phyloP scores from a whole-genome alignment of 805 yeast genomes.

The Starmerella vitae region DNA sequence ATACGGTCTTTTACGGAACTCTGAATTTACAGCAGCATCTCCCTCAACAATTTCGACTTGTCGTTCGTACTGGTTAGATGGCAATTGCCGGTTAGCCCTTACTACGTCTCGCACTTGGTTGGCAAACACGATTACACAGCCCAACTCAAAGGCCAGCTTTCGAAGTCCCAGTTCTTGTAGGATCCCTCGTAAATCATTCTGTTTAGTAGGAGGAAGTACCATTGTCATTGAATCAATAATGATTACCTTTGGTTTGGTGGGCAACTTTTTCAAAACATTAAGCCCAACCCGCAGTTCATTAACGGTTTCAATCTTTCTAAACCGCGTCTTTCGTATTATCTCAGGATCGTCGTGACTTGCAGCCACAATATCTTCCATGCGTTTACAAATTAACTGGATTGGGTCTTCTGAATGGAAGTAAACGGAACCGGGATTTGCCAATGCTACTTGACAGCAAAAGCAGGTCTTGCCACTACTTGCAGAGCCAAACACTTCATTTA shows the following conservation, averaged over 20 bases:
- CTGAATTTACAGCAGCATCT: constrained; percentile 1
- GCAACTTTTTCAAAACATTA: neutral
- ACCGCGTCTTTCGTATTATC: neutral
- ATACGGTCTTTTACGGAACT: constrained; percentile 5
- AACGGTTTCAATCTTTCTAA: constrained; percentile 1
- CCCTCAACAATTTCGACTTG: constrained; percentile 7
- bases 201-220: constrained; percentile 14
- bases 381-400: constrained; percentile 37
- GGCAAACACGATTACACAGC: constrained; percentile 52
- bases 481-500: constrained; percentile 72
- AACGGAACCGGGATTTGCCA: constrained; percentile 51
- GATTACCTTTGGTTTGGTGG: constrained; percentile 29
- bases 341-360: neutral
- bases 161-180: constrained; percentile 30
- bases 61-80: constrained; percentile 1
- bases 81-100: neutral
- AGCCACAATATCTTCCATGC: constrained; percentile 18
- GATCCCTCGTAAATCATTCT: neutral
- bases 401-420: constrained; percentile 68
- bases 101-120: constrained; percentile 63
- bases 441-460: constrained; percentile 50
- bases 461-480: constrained; percentile 84
- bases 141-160: constrained; percentile 34
- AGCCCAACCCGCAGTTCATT: constrained; percentile 7
- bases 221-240: constrained; percentile 67